Percentiles rank a stretch among this genome's conserved stretches.
Evolutionary conservation across 2,329 filamentous ascomycete genomes (phyloP).

Genomic region (Didymella exigua): DNA sequence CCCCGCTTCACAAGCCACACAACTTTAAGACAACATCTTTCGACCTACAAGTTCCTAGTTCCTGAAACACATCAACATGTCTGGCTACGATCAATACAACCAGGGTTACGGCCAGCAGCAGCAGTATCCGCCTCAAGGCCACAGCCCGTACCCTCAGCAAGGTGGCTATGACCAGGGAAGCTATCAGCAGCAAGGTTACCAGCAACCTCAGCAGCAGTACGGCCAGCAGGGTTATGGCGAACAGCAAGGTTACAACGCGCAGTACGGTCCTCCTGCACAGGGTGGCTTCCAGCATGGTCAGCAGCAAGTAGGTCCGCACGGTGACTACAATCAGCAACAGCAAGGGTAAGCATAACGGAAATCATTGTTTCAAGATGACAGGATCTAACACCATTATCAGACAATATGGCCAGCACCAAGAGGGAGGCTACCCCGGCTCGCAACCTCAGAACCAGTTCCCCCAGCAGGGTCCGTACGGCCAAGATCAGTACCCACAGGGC

Average conservation of each 20-base stretch:
- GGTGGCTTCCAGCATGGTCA: constrained; percentile 57
- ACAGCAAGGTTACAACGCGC: constrained; percentile 37
- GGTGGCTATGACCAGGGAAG: constrained; percentile 40
- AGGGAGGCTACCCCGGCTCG: constrained; percentile 40
- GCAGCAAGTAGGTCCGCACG: constrained; percentile 36
- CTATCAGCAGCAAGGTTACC: constrained; percentile 39
- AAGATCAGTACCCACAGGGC: constrained; percentile 46
- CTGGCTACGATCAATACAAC: constrained; percentile 57
- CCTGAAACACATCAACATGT: constrained; percentile 49
- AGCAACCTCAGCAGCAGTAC: constrained; percentile 40
- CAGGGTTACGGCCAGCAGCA: constrained; percentile 43
- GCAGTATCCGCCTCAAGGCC: constrained; percentile 44
- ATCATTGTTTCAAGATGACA: constrained; percentile 20
- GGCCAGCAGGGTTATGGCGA: constrained; percentile 44
- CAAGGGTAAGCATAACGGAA: constrained; percentile 38
- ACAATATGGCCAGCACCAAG: constrained; percentile 35
- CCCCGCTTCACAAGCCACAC: constrained; percentile 8
- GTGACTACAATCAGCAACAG: constrained; percentile 39
- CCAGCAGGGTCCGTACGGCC: constrained; percentile 50
- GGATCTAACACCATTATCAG: constrained; percentile 24
- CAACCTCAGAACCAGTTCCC: constrained; percentile 47
- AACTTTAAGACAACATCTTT: not conserved
- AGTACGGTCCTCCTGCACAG: constrained; percentile 55
- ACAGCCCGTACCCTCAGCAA: constrained; percentile 39
- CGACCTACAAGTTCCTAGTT: not conserved